Evolutionary conservation across 1,284 basidiomycete species (phyloP).

Genomic region (Rhodotorula sp.): DNA sequence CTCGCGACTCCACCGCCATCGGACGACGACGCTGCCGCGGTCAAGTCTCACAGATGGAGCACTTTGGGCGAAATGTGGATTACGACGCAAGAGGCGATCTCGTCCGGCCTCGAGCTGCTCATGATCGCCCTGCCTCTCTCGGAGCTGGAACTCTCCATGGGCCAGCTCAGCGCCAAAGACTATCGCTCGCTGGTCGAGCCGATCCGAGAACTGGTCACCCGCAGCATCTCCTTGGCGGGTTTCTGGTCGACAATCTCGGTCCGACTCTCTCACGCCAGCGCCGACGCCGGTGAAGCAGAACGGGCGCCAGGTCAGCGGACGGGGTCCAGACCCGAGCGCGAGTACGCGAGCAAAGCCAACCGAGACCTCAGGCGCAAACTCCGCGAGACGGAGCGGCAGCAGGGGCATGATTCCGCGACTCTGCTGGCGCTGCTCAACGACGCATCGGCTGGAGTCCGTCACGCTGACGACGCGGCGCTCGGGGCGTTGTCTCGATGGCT

Average conservation of each 20-base stretch:
- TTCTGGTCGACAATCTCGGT: slow-evolving; percentile 9
- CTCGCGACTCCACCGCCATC: slow-evolving; percentile 38
- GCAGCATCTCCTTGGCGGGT: slow-evolving; percentile 29
- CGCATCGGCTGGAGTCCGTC: slow-evolving; percentile 16
- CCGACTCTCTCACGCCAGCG: neutral
- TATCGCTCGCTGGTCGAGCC: slow-evolving; percentile 47
- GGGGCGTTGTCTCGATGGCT: slow-evolving; percentile 33
- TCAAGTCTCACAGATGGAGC: slow-evolving; percentile 39
- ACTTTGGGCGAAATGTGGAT: slow-evolving; percentile 39
- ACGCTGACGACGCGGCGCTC: slow-evolving; percentile 22
- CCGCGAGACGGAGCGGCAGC: slow-evolving; percentile 14
- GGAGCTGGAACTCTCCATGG: slow-evolving; percentile 53
- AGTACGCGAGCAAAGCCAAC: no score
- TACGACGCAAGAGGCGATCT: slow-evolving; percentile 37
- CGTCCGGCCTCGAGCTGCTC: slow-evolving; percentile 42
- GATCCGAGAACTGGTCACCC: slow-evolving; percentile 46
- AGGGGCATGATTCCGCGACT: slow-evolving; percentile 31
- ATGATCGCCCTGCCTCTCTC: slow-evolving; percentile 46
- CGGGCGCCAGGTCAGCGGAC: neutral
- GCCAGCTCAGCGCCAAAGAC: slow-evolving; percentile 51
- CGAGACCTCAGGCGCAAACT: slow-evolving; percentile 10
- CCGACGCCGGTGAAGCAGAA: neutral
- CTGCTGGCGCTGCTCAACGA: slow-evolving; percentile 32
- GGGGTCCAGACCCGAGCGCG: neutral
- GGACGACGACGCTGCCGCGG: neutral